A percentile compares a stretch with the other conserved stretches of the same genome.
These are phyloP conservation scores for Haematococcus sp. DNA, from an alignment of 139 green algal genomes.

Conservation along the genomic window DNA sequence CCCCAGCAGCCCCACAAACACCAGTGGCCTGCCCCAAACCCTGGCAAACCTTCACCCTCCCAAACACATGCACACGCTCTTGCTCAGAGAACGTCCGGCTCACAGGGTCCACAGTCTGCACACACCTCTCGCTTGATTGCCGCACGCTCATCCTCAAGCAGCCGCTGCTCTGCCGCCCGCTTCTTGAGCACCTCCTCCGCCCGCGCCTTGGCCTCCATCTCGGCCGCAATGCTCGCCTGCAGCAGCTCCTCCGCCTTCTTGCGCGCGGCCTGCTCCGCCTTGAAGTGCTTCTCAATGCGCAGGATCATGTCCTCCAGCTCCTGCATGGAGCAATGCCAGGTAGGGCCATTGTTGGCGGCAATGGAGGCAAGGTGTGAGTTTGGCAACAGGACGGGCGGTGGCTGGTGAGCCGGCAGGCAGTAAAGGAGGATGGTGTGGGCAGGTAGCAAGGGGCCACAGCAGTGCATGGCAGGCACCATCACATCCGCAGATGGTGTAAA, in stretches of 20 bases:
- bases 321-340: slow-evolving; percentile 1
- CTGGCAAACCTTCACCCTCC: no score
- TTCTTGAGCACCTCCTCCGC: slow-evolving; percentile 49
- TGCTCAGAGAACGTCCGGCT: background rate
- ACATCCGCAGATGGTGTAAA: no score
- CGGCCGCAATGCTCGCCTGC: slow-evolving; percentile 37
- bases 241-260: background rate
- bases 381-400: background rate
- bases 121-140: slow-evolving; percentile 41
- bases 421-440: background rate
- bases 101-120: background rate
- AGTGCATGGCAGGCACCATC: no score
- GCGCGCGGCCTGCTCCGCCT: slow-evolving; percentile 51
- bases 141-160: slow-evolving; percentile 39
- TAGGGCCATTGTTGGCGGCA: background rate
- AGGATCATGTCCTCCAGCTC: slow-evolving; percentile 87
- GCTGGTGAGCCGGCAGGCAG: background rate
- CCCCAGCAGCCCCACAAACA: no score
- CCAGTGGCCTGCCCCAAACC: no score
- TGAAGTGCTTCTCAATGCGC: slow-evolving; percentile 82
- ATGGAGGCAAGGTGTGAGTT: background rate
- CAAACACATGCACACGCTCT: no score
- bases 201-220: slow-evolving; percentile 44
- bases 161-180: slow-evolving; percentile 27
- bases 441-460: no score